A percentile compares a stretch with the other conserved stretches of the same genome.
Evolutionary conservation across 371 early-diverging fungal species (phyloP).

Genomic region (Mortierella sp.): DNA sequence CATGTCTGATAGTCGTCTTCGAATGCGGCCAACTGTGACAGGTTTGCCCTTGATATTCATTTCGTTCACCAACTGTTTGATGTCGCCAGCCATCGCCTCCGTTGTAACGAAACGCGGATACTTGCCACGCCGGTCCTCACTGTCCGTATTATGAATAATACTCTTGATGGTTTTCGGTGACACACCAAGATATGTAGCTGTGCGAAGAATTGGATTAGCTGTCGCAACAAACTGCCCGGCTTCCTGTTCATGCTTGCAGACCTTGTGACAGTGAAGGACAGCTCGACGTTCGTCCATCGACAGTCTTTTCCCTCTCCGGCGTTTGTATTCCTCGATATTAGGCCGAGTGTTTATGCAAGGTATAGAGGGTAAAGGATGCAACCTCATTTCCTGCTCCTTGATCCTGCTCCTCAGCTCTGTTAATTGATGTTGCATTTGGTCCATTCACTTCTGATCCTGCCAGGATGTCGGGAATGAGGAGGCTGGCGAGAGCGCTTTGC

Average conservation of each 20-base stretch:
- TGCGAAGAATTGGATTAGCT: not conserved
- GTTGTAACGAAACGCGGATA: not conserved
- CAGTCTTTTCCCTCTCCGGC: constrained; percentile 7
- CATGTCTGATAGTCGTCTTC: not conserved
- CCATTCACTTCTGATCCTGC: no score
- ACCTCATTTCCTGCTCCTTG: no score
- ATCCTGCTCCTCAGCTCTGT: no score
- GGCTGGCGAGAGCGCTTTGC: no score
- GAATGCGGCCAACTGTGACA: not conserved
- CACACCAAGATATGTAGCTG: constrained; percentile 1
- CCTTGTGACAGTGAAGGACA: constrained; percentile 2
- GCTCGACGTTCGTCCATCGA: constrained; percentile 5
- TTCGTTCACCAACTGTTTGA: not conserved
- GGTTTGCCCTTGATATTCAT: not conserved
- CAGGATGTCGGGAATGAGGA: no score
- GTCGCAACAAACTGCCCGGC: not conserved
- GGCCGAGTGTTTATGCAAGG: no score
- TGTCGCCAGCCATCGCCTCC: not conserved
- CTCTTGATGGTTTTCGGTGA: constrained; percentile 5
- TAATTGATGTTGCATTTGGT: no score
- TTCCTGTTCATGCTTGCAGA: constrained; percentile 1
- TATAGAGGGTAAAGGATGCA: no score
- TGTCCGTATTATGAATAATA: not conserved
- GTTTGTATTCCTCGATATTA: constrained; percentile 5
- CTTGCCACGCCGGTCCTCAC: not conserved